Conservation (phyloP, 2,329 filamentous ascomycete genomes). For the Zymoseptoria passerinii region DNA sequence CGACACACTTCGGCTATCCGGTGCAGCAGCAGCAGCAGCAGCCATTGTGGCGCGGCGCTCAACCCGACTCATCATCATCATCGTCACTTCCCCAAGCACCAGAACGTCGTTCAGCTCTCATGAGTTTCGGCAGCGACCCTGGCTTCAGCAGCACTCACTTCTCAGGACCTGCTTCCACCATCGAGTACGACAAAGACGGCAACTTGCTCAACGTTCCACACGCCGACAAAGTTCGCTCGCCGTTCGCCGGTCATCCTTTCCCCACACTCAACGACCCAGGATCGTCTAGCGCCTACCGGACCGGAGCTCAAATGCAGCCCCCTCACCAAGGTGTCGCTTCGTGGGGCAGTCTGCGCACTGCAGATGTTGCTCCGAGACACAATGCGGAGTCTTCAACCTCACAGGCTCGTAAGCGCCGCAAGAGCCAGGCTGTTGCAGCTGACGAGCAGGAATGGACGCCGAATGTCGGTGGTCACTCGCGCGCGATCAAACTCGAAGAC, state of each 20-base stretch:
- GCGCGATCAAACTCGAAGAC: background rate
- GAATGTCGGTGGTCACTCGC: background rate
- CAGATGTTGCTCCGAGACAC: background rate
- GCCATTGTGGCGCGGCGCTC: background rate
- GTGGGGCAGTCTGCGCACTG: constrained; percentile 1
- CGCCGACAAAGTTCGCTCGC: constrained; percentile 4
- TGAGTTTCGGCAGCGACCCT: constrained; percentile 11
- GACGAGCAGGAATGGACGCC: background rate
- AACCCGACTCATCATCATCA: background rate
- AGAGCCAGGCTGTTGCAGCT: background rate
- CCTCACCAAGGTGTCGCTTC: background rate
- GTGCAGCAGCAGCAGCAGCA: background rate
- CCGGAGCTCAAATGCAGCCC: background rate
- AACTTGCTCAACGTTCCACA: constrained; percentile 10
- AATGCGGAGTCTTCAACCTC: background rate
- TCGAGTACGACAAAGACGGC: constrained; percentile 4
- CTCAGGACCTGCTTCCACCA: background rate
- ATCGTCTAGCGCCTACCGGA: background rate
- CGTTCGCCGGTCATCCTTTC: background rate
- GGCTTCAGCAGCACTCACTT: constrained; percentile 4
- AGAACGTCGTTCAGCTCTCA: constrained; percentile 2
- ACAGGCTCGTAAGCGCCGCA: background rate
- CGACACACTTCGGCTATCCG: background rate
- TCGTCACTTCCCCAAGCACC: background rate
- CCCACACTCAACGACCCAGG: background rate